These are phyloP conservation scores for Epichloe festucae DNA, from an alignment of 2,329 filamentous ascomycete genomes.

Conservation along the genomic window DNA sequence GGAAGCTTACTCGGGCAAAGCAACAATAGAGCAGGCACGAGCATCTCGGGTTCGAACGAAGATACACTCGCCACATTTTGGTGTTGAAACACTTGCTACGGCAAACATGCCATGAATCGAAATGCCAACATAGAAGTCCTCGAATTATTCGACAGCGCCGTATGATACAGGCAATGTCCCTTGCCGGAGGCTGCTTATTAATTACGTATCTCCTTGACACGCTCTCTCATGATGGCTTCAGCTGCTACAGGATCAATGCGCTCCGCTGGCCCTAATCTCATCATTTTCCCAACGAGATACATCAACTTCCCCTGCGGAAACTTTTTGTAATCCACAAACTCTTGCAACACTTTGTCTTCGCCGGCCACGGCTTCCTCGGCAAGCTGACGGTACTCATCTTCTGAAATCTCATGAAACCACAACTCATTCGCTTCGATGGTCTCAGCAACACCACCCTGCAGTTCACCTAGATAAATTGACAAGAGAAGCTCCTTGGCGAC, in stretches of 20 bases:
- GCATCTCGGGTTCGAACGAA: too few species aligned
- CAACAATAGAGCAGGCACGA: too few species aligned
- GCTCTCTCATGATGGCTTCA: conserved; percentile 30
- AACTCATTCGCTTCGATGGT: conserved; percentile 34
- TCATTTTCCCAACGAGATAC: conserved; percentile 47
- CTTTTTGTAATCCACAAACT: conserved; percentile 30
- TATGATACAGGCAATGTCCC: too few species aligned
- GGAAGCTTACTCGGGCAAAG: too few species aligned
- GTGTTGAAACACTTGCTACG: too few species aligned
- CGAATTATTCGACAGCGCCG: too few species aligned
- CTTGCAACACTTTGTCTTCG: conserved; percentile 32
- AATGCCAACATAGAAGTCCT: too few species aligned
- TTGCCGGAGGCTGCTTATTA: too few species aligned
- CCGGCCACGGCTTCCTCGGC: conserved; percentile 30
- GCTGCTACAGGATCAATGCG: conserved; percentile 40
- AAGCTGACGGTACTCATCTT: conserved; percentile 34
- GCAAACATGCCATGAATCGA: too few species aligned
- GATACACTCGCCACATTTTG: too few species aligned
- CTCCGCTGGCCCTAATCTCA: conserved; percentile 39
- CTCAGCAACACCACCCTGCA: conserved; percentile 28
- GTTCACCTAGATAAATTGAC: conserved; percentile 34
- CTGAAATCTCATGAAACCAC: conserved; percentile 41
- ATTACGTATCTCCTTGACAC: conserved; percentile 12
- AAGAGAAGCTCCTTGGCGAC: conserved; percentile 47
- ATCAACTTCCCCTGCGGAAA: conserved; percentile 47